phyloP scores from a whole-genome alignment of 78 protist species.

The Monocercomonoides exilis region DNA sequence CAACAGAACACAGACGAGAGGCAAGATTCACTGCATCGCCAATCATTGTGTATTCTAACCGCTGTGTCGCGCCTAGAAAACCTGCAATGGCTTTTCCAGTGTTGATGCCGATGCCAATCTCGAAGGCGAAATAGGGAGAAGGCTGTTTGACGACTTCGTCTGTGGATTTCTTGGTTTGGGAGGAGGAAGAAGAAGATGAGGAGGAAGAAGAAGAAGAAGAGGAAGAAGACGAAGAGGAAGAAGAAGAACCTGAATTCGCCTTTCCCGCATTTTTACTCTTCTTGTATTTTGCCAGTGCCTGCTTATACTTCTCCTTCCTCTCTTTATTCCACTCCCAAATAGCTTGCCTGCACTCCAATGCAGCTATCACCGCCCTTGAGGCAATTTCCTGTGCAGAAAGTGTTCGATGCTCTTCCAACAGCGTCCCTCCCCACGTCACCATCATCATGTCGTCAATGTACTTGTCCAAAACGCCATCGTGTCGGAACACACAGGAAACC shows the following conservation, averaged over 20 bases:
- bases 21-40: slow-evolving; percentile 22
- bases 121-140: neutral
- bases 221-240: too few relatives aligned
- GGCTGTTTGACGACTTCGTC: too few relatives aligned
- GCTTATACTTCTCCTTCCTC: neutral
- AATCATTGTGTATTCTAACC: slow-evolving; percentile 15
- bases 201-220: too few relatives aligned
- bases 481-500: neutral
- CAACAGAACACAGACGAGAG: neutral
- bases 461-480: slow-evolving; percentile 26
- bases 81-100: slow-evolving; percentile 11
- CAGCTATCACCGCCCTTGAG: neutral
- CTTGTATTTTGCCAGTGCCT: neutral
- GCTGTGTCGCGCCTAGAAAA: neutral
- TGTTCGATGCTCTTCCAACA: neutral
- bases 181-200: too few relatives aligned
- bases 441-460: slow-evolving; percentile 27
- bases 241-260: too few relatives aligned
- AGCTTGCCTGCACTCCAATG: neutral
- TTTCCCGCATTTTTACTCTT: neutral
- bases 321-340: neutral
- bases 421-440: slow-evolving; percentile 13
- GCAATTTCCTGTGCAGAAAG: neutral
- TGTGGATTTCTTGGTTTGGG: too few relatives aligned
- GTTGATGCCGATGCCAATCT: slow-evolving; percentile 17